Evolutionary conservation across 2,329 filamentous ascomycete species (phyloP), one percentile per base, ranked within the genome.

Genomic region (Exophiala oligosperma): DNA sequence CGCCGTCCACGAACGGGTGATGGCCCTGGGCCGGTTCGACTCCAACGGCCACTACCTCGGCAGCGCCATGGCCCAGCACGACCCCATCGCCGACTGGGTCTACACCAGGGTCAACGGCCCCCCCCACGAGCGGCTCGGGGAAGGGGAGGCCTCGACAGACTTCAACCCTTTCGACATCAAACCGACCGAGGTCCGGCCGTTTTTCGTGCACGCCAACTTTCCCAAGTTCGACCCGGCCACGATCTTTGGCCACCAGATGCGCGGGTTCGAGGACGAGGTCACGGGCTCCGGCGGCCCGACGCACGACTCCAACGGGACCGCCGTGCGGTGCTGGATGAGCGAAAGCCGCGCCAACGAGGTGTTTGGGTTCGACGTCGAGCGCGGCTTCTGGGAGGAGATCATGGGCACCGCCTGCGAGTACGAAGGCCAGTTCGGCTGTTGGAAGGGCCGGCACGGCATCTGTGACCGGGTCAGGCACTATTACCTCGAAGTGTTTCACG

Each of bases 401-500:
- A 69, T 69, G 37, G 71, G 70, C 63, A 71, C 73, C 5, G 73
- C 70, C 9, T 76, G 74, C 58, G 69, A 71, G 49, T 68, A 75
- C 21, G 71, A 76, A 63, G 28, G 70, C 66, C 43, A 71, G 72
- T 54, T 57, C 57, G 32, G 67, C 64, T 49, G 52, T 50, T 76
- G 73, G 71, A 65, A 67, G 14, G 67, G 65, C n/a, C 67, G 67
- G 54, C 64, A 61, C 38, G 67, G 63, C 8, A 69, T 74, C 29
- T 76, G 73, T 53, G 60, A 68, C 50, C 65, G 65, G 7, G 70
- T 71, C 28, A 69, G 65, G 61, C 52, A 65, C 5, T 74, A 75
- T 55, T 75, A 70, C 68, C 65, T 71, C 46, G 68, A 69, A 7
- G 67, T 75, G 9, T 75, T 73, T 63, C 59, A 54, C 95, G 23